Evolutionary conservation across 495 filamentous ascomycete genomes (phyloP).

Genomic region (Rostrohypoxylon terebratum): DNA sequence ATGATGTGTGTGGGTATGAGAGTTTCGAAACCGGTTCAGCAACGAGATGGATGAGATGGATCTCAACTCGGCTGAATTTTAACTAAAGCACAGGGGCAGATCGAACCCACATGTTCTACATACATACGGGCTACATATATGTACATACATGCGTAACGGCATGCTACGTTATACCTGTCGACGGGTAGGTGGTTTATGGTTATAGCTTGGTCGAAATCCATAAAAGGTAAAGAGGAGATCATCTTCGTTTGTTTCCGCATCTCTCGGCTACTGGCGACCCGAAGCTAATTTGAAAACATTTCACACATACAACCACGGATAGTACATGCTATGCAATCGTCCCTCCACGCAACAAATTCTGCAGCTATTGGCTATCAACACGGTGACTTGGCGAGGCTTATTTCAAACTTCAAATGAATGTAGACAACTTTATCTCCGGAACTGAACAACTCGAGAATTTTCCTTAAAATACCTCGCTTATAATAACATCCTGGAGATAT

Average conservation of each 20-base stretch:
- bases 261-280: conserved; percentile 38
- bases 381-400: conserved; percentile 23
- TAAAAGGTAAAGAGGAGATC: conserved; percentile 36
- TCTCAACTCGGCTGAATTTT: conserved; percentile 23
- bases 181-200: conserved; percentile 25
- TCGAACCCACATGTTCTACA: conserved; percentile 31
- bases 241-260: conserved; percentile 37
- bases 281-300: conserved; percentile 24
- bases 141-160: conserved; percentile 23
- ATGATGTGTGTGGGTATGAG: background rate
- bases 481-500: background rate
- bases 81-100: conserved; percentile 25
- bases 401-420: conserved; percentile 1
- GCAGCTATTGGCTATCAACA: conserved; percentile 19
- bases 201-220: conserved; percentile 20
- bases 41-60: conserved; percentile 16
- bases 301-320: conserved; percentile 1
- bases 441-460: background rate
- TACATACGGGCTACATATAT: conserved; percentile 2
- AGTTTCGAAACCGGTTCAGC: conserved; percentile 13
- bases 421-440: background rate
- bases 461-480: conserved; percentile 15
- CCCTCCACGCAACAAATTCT: conserved; percentile 1
- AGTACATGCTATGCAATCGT: no score
- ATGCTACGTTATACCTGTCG: conserved; percentile 35